These are phyloP conservation scores for Tulasnella sp. DNA, from an alignment of 768 basidiomycete genomes.

Conservation along the genomic window DNA sequence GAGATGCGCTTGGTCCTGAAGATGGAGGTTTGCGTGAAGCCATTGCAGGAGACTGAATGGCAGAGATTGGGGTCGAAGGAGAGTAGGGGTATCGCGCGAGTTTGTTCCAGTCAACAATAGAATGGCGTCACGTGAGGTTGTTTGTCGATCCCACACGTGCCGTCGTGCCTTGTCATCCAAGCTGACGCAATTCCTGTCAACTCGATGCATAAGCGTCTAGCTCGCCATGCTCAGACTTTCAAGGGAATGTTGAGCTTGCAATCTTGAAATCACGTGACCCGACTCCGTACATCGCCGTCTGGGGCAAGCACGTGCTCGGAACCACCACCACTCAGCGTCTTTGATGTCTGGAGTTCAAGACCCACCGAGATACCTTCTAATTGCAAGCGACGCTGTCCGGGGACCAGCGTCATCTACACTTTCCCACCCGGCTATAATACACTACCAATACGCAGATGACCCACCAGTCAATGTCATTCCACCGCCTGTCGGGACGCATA, in stretches of 20 bases:
- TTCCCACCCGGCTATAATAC: slow-evolving; percentile 51
- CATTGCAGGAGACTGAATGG: not conserved
- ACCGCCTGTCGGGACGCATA: slow-evolving; percentile 42
- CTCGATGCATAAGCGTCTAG: too few species aligned
- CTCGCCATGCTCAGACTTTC: too few species aligned
- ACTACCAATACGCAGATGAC: slow-evolving; percentile 77
- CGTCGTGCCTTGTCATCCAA: too few species aligned
- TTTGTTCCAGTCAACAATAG: not conserved
- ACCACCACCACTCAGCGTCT: not conserved
- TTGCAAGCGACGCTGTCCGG: not conserved
- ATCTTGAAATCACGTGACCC: too few species aligned
- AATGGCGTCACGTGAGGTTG: not conserved
- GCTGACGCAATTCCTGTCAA: too few species aligned
- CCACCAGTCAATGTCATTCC: slow-evolving; percentile 55
- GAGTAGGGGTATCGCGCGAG: not conserved
- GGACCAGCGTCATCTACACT: slow-evolving; percentile 24
- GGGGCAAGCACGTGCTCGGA: too few species aligned
- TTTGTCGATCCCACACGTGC: not conserved
- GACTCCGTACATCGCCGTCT: too few species aligned
- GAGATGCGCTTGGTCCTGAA: not conserved
- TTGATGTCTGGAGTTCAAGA: not conserved
- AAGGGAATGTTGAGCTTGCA: too few species aligned
- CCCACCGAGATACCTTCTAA: not conserved
- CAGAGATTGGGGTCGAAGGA: not conserved
- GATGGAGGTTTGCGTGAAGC: not conserved